Conservation (phyloP, 176 grass and related monocot genomes). For the Juncus effusus region DNA sequence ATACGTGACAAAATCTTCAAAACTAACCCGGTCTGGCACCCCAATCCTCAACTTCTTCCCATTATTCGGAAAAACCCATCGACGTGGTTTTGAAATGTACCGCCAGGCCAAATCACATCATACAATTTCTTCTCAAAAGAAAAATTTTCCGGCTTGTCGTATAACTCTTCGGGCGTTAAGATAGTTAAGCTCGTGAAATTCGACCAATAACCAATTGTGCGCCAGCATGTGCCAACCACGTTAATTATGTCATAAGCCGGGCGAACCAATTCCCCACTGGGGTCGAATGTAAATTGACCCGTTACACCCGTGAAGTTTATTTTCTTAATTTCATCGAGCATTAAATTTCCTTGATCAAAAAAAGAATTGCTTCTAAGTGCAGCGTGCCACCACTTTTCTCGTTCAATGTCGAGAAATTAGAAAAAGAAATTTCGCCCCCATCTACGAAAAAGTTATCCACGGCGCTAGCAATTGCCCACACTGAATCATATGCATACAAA, state of each 20-base stretch:
- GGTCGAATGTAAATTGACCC: constrained; percentile 55
- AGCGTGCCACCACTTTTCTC: constrained; percentile 46
- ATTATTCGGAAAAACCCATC: constrained; percentile 75
- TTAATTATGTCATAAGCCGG: constrained; percentile 91
- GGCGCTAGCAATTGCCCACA: constrained; percentile 75
- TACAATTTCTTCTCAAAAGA: constrained; percentile 63
- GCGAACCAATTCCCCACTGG: constrained; percentile 49
- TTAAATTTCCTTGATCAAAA: constrained; percentile 58
- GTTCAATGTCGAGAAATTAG: constrained; percentile 55
- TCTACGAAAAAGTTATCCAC: constrained; percentile 71
- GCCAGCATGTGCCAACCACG: constrained; percentile 63
- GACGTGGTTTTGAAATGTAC: constrained; percentile 68
- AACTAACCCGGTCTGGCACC: constrained; percentile 72
- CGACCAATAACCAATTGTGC: constrained; percentile 84
- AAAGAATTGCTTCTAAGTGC: constrained; percentile 78
- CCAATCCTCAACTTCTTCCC: constrained; percentile 70
- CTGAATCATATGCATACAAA: constrained; percentile 81
- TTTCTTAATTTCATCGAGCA: constrained; percentile 49
- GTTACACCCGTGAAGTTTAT: constrained; percentile 64
- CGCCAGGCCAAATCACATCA: constrained; percentile 88
- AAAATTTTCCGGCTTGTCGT: constrained; percentile 56
- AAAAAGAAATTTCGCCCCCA: constrained; percentile 74
- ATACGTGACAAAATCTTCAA: constrained; percentile 46
- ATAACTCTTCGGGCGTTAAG: constrained; percentile 56
- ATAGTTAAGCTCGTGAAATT: constrained; percentile 78